Percentiles rank a stretch among this genome's conserved stretches.
Evolutionary conservation across 2,329 filamentous ascomycete genomes (phyloP).

Genomic region (Neoscytalidium dimidiatum): DNA sequence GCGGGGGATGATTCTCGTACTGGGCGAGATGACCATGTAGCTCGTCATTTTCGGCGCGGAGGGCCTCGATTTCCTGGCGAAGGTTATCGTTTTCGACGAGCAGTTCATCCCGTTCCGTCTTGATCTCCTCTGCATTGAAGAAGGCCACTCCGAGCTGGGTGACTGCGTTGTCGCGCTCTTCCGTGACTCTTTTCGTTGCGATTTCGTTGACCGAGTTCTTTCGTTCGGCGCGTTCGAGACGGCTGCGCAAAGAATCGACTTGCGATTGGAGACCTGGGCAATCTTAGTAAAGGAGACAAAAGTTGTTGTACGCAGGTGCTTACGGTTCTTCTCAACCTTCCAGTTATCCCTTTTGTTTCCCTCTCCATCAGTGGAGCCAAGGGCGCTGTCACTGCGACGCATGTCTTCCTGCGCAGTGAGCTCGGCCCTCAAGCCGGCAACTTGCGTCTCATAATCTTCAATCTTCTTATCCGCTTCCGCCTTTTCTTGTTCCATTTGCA

Average conservation of each 20-base stretch:
- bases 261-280: constrained; percentile 58
- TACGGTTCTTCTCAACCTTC: constrained; percentile 58
- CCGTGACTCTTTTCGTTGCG: constrained; percentile 61
- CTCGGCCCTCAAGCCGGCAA: constrained; percentile 52
- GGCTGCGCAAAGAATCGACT: constrained; percentile 61
- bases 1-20: constrained; percentile 36
- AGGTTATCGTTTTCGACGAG: constrained; percentile 38
- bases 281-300: neutral
- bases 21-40: constrained; percentile 35
- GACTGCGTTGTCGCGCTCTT: constrained; percentile 67
- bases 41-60: constrained; percentile 28
- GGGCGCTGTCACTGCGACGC: constrained; percentile 49
- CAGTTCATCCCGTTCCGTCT: constrained; percentile 46
- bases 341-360: constrained; percentile 42
- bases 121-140: constrained; percentile 55
- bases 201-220: constrained; percentile 65
- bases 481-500: constrained; percentile 58
- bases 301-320: constrained; percentile 33
- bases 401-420: constrained; percentile 44
- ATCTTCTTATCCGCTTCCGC: constrained; percentile 51
- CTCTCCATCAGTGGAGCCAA: constrained; percentile 52
- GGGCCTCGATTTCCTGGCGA: constrained; percentile 32
- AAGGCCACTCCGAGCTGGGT: constrained; percentile 64
- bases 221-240: constrained; percentile 63
- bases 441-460: constrained; percentile 55